Percentiles rank a stretch among this genome's conserved stretches.
Evolutionary conservation across 164 flowering plant species (phyloP).

Genomic region (Magnolia changhungtana): DNA sequence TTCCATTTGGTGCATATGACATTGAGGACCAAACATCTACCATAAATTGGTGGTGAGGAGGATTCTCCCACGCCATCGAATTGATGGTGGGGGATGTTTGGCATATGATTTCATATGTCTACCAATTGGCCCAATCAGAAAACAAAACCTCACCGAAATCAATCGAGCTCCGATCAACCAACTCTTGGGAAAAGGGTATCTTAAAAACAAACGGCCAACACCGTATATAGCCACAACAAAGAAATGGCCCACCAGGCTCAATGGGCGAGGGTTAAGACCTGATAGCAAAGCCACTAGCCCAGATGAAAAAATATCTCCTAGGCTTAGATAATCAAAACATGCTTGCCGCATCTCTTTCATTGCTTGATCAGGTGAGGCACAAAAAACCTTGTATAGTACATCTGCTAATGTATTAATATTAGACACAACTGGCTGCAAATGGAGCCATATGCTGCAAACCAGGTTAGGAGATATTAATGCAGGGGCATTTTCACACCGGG

Average conservation of each 20-base stretch:
- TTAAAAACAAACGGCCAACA: constrained; percentile 74
- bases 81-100: background rate
- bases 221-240: constrained; percentile 88
- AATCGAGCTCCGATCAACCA: constrained; percentile 85
- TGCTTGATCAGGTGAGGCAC: constrained; percentile 86
- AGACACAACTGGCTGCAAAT: constrained; percentile 74
- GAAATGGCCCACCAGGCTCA: constrained; percentile 84
- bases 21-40: too few relatives aligned
- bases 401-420: constrained; percentile 80
- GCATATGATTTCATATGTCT: background rate
- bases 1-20: too few relatives aligned
- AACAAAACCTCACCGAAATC: constrained; percentile 45
- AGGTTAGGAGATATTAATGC: too few relatives aligned
- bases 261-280: constrained; percentile 83
- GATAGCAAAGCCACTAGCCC: constrained; percentile 85
- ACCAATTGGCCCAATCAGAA: background rate
- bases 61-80: background rate
- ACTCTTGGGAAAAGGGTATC: constrained; percentile 77
- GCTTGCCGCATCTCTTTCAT: constrained; percentile 92
- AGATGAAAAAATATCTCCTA: constrained; percentile 66
- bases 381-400: constrained; percentile 70
- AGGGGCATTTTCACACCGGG: too few relatives aligned
- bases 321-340: constrained; percentile 80
- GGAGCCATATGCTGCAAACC: background rate
- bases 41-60: background rate